Evolutionary conservation across 2,329 filamentous ascomycete genomes (phyloP).

Genomic region (Lecanicillium sp.): DNA sequence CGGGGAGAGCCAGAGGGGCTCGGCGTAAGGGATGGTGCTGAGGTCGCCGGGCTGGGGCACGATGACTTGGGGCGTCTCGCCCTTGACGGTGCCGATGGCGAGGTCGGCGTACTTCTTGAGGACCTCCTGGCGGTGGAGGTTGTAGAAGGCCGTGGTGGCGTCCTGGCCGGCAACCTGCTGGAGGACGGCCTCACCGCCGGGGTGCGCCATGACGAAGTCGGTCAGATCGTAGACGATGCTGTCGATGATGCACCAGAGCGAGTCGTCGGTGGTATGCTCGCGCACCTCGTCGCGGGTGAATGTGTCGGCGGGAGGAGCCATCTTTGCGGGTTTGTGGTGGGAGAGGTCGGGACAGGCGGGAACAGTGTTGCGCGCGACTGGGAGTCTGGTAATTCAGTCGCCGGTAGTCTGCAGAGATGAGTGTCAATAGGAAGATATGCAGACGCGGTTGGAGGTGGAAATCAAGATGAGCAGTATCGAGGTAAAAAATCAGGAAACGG

Average conservation of each 20-base stretch:
- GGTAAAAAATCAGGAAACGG: not conserved
- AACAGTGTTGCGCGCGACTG: too few relatives aligned
- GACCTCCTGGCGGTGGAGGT: slow-evolving; percentile 87
- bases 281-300: slow-evolving; percentile 62
- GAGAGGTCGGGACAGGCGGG: not conserved
- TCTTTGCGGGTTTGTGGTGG: slow-evolving; percentile 19
- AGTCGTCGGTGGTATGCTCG: slow-evolving; percentile 68
- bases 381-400: too few relatives aligned
- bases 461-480: not conserved
- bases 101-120: slow-evolving; percentile 71
- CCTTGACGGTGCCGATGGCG: slow-evolving; percentile 67
- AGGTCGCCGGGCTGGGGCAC: slow-evolving; percentile 65
- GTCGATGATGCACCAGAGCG: slow-evolving; percentile 80
- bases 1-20: slow-evolving; percentile 75
- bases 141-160: slow-evolving; percentile 81
- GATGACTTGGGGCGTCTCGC: slow-evolving; percentile 69
- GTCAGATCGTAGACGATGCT: slow-evolving; percentile 80
- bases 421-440: too few relatives aligned
- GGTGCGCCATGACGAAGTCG: slow-evolving; percentile 80
- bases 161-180: slow-evolving; percentile 76
- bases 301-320: slow-evolving; percentile 39
- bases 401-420: too few relatives aligned
- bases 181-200: slow-evolving; percentile 74
- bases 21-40: slow-evolving; percentile 73
- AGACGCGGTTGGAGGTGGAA: slow-evolving; percentile 7